These are phyloP conservation scores for Eucalyptus grandis DNA, from an alignment of 345 rosid genomes.

Conservation along the genomic window DNA sequence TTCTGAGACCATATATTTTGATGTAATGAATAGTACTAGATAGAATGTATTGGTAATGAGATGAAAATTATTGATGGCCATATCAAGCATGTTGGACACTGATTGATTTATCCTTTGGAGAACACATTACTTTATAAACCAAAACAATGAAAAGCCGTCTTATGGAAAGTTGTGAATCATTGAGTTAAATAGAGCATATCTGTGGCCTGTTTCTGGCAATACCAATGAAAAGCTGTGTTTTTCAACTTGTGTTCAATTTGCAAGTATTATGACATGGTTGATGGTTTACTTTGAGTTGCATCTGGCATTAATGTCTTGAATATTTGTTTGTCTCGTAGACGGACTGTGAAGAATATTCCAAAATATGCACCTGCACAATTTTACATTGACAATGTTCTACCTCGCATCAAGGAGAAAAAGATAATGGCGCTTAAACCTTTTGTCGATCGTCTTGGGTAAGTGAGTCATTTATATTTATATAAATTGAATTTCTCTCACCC, in stretches of 20 bases:
- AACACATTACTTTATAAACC: neutral
- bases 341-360: constrained; percentile 98
- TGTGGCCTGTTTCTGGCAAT: neutral
- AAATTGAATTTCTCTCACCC: neutral
- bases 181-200: neutral
- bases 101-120: neutral
- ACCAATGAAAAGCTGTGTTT: neutral
- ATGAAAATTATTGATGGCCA: neutral
- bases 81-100: neutral
- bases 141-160: neutral
- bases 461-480: neutral
- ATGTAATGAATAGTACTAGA: neutral
- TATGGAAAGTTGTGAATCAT: neutral
- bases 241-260: neutral
- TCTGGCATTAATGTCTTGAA: neutral
- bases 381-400: constrained; percentile 96
- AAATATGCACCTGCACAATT: constrained; percentile 98
- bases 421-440: constrained; percentile 98
- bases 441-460: constrained; percentile 98
- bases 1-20: neutral
- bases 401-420: constrained; percentile 97
- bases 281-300: neutral
- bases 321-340: constrained; percentile 29
- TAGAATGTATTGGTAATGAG: neutral
- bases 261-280: neutral